phyloP scores from a whole-genome alignment of 345 rosid species.

The Viola odorata region DNA sequence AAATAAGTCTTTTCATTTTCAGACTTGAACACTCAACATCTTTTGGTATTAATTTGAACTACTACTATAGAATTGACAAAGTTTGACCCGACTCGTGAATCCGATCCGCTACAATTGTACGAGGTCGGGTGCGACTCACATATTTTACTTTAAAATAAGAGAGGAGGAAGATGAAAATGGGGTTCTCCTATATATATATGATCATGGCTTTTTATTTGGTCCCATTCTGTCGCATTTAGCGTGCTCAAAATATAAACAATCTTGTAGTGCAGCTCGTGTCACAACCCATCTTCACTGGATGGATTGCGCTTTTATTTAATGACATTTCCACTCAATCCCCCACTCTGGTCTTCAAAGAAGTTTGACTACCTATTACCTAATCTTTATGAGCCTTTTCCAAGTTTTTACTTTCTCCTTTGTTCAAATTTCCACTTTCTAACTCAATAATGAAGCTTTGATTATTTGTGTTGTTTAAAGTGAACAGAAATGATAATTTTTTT shows the following conservation, averaged over 20 bases:
- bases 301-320: neutral
- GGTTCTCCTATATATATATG: neutral
- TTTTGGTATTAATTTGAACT: too few relatives aligned
- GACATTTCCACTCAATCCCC: conserved; percentile 1
- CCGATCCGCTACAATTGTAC: too few relatives aligned
- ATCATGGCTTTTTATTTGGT: neutral
- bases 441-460: neutral
- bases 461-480: neutral
- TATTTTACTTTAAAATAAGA: too few relatives aligned
- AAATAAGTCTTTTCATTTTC: too few relatives aligned
- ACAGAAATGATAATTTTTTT: too few relatives aligned
- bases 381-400: neutral
- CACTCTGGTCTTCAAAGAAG: neutral
- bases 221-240: neutral
- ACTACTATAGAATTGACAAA: too few relatives aligned
- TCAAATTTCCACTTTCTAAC: conserved; percentile 1
- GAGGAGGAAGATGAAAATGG: too few relatives aligned
- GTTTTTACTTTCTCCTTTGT: neutral
- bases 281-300: conserved; percentile 3
- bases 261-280: conserved; percentile 11
- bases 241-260: neutral
- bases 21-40: too few relatives aligned
- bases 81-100: too few relatives aligned
- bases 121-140: too few relatives aligned
- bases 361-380: conserved; percentile 10